Evolutionary conservation across 1,284 basidiomycete genomes (phyloP).

Genomic region (Irpex rosettiformis): DNA sequence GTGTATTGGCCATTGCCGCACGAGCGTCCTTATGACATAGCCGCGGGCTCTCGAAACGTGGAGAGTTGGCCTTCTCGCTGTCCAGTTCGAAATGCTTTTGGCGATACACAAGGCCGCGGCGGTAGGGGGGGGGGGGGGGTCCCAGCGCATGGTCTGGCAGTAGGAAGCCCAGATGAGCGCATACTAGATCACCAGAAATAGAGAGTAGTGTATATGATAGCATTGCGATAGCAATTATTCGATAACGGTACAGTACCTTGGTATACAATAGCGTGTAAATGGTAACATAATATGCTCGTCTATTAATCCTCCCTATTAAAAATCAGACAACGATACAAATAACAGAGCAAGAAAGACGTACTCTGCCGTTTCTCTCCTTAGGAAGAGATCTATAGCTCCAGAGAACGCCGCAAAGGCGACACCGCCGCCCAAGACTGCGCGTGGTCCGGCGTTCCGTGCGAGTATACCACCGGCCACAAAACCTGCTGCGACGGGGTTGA

Average conservation of each 20-base stretch:
- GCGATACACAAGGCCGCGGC: background rate
- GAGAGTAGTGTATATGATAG: slow-evolving; percentile 9
- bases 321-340: background rate
- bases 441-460: slow-evolving; percentile 82
- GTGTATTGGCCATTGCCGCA: background rate
- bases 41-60: background rate
- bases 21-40: background rate
- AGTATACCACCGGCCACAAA: slow-evolving; percentile 79
- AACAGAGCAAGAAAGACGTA: slow-evolving; percentile 39
- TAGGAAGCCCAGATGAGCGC: no score
- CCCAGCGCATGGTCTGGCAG: background rate
- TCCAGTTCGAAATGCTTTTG: no score
- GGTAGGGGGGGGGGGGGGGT: background rate
- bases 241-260: slow-evolving; percentile 7
- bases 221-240: slow-evolving; percentile 12
- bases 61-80: background rate
- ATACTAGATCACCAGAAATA: no score
- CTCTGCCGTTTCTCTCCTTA: slow-evolving; percentile 84
- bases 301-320: slow-evolving; percentile 12
- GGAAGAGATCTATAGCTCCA: slow-evolving; percentile 81
- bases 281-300: background rate
- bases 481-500: slow-evolving; percentile 73
- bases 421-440: slow-evolving; percentile 79
- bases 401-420: slow-evolving; percentile 91
- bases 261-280: slow-evolving; percentile 10